A percentile compares a stretch with the other conserved stretches of the same genome.
Conservation (phyloP, 1,284 basidiomycete species). For the Trametes pubescens region DNA sequence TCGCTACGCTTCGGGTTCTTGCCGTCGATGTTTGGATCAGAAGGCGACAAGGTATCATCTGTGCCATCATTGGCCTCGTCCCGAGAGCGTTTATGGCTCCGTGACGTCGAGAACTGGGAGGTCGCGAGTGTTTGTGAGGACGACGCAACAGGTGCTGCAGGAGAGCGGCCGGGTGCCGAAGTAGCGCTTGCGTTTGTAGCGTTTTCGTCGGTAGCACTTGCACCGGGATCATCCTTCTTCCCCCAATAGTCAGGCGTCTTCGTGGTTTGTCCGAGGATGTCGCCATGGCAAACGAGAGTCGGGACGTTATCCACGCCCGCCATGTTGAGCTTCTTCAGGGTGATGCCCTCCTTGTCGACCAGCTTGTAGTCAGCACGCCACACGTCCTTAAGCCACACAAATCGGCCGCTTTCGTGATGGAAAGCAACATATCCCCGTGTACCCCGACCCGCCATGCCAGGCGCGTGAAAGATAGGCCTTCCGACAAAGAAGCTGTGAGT, state of each 20-base stretch:
- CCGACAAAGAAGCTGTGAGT: not conserved
- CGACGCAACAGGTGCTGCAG: not conserved
- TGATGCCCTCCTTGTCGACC: slow-evolving; percentile 22
- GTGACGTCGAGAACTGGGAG: not conserved
- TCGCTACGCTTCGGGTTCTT: not conserved
- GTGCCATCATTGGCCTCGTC: not conserved
- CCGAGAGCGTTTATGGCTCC: not conserved
- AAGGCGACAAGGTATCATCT: not conserved
- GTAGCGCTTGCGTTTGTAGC: too few species aligned
- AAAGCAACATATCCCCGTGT: slow-evolving; percentile 27
- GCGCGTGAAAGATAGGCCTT: slow-evolving; percentile 17
- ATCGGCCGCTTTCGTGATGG: slow-evolving; percentile 1
- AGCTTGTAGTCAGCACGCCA: slow-evolving; percentile 24
- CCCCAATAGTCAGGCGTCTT: slow-evolving; percentile 1
- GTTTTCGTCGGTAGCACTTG: not conserved
- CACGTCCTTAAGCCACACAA: slow-evolving; percentile 28
- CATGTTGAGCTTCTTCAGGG: slow-evolving; percentile 12
- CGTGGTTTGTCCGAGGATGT: slow-evolving; percentile 12
- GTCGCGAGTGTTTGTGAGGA: not conserved
- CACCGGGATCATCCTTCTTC: not conserved
- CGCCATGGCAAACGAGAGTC: slow-evolving; percentile 25
- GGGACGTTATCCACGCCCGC: slow-evolving; percentile 15
- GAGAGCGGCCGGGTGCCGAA: not conserved
- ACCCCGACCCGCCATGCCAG: slow-evolving; percentile 16
- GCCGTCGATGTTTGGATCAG: not conserved